These are phyloP conservation scores for Gonapodya sp. DNA, from an alignment of 192 early-diverging fungal species.

Conservation along the genomic window DNA sequence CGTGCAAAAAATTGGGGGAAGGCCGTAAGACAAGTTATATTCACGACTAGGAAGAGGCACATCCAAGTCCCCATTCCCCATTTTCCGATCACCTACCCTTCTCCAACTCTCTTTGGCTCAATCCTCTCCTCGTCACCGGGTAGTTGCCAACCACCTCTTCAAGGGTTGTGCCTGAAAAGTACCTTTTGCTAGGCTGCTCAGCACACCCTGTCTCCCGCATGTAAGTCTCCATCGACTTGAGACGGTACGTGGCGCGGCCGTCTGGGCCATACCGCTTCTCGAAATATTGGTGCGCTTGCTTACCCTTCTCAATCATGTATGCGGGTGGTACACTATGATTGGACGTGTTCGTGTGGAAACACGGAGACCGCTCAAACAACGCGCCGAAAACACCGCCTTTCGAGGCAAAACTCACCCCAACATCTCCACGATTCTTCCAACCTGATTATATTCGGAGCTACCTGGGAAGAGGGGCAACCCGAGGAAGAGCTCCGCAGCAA, in stretches of 20 bases:
- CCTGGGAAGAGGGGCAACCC: constrained; percentile 95
- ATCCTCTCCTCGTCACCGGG: constrained; percentile 62
- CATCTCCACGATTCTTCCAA: constrained; percentile 85
- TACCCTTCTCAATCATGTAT: constrained; percentile 91
- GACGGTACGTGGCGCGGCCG: constrained; percentile 43
- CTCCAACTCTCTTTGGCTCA: constrained; percentile 55
- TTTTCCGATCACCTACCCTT: constrained; percentile 41
- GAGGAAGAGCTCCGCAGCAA: constrained; percentile 91
- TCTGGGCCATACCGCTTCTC: constrained; percentile 39
- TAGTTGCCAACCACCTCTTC: constrained; percentile 80
- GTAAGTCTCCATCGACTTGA: constrained; percentile 78
- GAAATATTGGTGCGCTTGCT: constrained; percentile 78
- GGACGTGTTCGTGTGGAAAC: not conserved
- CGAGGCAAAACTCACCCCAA: constrained; percentile 49
- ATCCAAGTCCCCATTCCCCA: not conserved
- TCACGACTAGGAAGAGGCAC: no score
- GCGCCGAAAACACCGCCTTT: not conserved
- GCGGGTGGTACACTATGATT: constrained; percentile 57
- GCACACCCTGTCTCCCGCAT: constrained; percentile 36
- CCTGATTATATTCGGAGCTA: constrained; percentile 90
- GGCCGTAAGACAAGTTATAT: no score
- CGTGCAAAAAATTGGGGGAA: constrained; percentile 18
- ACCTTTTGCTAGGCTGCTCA: constrained; percentile 88
- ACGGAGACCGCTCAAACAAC: not conserved
- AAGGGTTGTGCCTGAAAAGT: constrained; percentile 77